phyloP scores from a whole-genome alignment of 192 early-diverging fungal species.

The Coemansia sp. region DNA sequence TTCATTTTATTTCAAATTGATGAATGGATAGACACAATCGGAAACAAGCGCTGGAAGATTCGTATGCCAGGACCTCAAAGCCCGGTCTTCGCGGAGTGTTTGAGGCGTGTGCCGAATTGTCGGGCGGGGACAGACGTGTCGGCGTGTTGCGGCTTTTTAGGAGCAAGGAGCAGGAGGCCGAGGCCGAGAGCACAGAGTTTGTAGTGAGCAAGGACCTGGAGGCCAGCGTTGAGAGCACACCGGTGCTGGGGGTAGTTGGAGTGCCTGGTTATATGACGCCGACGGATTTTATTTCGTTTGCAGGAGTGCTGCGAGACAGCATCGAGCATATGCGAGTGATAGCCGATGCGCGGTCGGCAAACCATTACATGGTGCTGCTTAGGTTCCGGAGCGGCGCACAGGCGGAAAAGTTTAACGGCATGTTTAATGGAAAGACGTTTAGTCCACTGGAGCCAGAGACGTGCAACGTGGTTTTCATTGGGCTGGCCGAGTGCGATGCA shows the following conservation, averaged over 20 bases:
- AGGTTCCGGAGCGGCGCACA: conserved; percentile 66
- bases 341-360: conserved; percentile 73
- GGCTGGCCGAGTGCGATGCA: conserved; percentile 67
- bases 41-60: too few relatives aligned
- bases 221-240: neutral
- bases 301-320: conserved; percentile 66
- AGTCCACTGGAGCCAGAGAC: conserved; percentile 85
- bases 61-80: neutral
- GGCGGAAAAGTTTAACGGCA: conserved; percentile 68
- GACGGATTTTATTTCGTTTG: conserved; percentile 86
- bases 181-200: neutral
- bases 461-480: conserved; percentile 81
- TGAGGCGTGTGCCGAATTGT: neutral
- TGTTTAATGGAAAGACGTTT: conserved; percentile 85
- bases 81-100: neutral
- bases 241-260: conserved; percentile 72
- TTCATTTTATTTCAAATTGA: too few relatives aligned
- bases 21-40: too few relatives aligned
- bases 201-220: neutral
- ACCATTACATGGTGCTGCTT: conserved; percentile 86
- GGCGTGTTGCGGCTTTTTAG: neutral
- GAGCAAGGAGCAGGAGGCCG: neutral
- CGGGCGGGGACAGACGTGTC: neutral
- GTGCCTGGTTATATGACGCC: conserved; percentile 89
- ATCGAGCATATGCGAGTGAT: conserved; percentile 80